Percentiles rank a stretch among this genome's conserved stretches.
Conservation (phyloP, 148 eudicot genomes). For the Dianthus caryophyllus region DNA sequence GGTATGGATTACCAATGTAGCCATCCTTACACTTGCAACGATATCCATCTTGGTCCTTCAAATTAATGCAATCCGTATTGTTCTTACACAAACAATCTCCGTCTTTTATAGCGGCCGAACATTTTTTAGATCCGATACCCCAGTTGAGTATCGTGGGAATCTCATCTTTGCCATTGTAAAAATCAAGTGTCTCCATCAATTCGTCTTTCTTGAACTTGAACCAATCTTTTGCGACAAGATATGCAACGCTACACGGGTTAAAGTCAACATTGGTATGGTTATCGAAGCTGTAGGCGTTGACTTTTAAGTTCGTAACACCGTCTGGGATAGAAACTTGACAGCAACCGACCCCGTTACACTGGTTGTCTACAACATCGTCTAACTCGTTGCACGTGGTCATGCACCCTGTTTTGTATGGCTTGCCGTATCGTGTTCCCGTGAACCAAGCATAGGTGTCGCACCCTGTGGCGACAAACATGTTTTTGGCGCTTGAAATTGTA, state of each 20-base stretch:
- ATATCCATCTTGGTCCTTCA: conserved; percentile 6
- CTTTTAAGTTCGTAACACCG: neutral
- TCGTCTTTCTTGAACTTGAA: neutral
- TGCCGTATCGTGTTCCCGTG: neutral
- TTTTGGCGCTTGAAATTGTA: conserved; percentile 9
- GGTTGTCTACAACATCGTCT: neutral
- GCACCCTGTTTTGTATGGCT: conserved; percentile 12
- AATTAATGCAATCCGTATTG: neutral
- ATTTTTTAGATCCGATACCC: conserved; percentile 17
- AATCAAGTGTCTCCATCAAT: neutral
- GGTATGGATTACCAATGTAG: conserved; percentile 18
- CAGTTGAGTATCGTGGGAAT: conserved; percentile 17
- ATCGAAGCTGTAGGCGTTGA: neutral
- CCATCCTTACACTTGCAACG: conserved; percentile 12
- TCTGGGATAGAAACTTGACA: conserved; percentile 20
- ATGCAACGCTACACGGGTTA: conserved; percentile 26
- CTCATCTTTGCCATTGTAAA: too few relatives aligned
- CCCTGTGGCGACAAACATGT: conserved; percentile 13
- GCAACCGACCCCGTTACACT: conserved; percentile 27
- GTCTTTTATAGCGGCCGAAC: conserved; percentile 2
- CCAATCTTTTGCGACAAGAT: conserved; percentile 11
- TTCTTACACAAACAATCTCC: conserved; percentile 13
- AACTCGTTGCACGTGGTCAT: conserved; percentile 2
- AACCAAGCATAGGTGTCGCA: conserved; percentile 24
- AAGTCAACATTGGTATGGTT: neutral